Evolutionary conservation across 768 basidiomycete genomes (phyloP).

Genomic region (Amanita thiersii): DNA sequence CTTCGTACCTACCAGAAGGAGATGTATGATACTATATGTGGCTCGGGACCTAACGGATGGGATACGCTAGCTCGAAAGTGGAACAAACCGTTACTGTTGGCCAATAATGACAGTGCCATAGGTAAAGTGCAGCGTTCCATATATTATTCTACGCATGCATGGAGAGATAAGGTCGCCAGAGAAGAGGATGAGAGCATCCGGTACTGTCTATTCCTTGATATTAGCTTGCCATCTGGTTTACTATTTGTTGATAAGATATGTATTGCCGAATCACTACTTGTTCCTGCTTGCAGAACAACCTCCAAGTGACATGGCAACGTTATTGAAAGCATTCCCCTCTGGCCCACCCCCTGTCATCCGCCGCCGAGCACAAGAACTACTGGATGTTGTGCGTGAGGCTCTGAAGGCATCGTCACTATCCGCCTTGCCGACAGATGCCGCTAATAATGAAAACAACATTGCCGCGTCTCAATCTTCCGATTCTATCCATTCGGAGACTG

Average conservation of each 20-base stretch:
- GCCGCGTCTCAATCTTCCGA: too few species aligned
- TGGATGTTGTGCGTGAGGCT: constrained; percentile 50
- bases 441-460: too few species aligned
- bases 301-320: constrained; percentile 55
- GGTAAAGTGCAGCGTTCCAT: constrained; percentile 47
- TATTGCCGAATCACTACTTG: constrained; percentile 67
- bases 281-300: constrained; percentile 67
- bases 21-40: constrained; percentile 56
- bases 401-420: constrained; percentile 22
- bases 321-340: constrained; percentile 51
- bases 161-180: constrained; percentile 75
- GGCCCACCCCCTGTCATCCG: constrained; percentile 55
- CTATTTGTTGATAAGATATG: constrained; percentile 37
- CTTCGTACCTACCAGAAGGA: constrained; percentile 65
- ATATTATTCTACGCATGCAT: constrained; percentile 67
- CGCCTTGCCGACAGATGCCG: not conserved
- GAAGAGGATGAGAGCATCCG: constrained; percentile 82
- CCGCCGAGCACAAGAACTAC: constrained; percentile 52
- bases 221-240: not conserved
- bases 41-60: constrained; percentile 69
- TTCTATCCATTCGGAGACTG: too few species aligned
- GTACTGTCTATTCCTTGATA: constrained; percentile 28
- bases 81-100: constrained; percentile 56
- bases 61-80: constrained; percentile 71
- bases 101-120: constrained; percentile 25